These are phyloP conservation scores for Verticillium alfalfae DNA, from an alignment of 2,329 filamentous ascomycete species.

Conservation along the genomic window DNA sequence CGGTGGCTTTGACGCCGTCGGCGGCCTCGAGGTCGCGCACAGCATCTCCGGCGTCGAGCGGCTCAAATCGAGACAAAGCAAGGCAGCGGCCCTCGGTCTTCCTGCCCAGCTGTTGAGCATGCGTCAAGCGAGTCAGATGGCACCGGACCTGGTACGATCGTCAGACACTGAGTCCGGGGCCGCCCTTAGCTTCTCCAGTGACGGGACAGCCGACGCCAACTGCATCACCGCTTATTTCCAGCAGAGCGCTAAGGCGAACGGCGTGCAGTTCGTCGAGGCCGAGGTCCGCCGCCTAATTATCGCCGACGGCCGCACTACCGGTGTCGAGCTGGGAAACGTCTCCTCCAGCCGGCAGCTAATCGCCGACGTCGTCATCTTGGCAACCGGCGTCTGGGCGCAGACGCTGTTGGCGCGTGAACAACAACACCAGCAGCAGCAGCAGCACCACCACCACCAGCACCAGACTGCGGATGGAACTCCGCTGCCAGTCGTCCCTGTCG, in stretches of 20 bases:
- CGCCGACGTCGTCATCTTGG: slow-evolving; percentile 1
- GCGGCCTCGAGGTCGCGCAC: slow-evolving; percentile 2
- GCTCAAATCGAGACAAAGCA: neutral
- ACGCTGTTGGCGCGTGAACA: neutral
- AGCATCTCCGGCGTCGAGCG: neutral
- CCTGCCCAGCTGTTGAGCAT: slow-evolving; percentile 1
- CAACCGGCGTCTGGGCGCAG: slow-evolving; percentile 4
- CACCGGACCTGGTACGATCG: slow-evolving; percentile 1
- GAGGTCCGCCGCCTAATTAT: neutral
- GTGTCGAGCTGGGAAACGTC: neutral
- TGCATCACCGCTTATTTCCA: slow-evolving; percentile 3
- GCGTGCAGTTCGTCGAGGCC: neutral
- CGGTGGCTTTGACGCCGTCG: slow-evolving; percentile 2
- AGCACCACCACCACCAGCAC: too few species aligned
- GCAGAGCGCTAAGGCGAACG: neutral
- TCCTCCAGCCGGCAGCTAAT: neutral
- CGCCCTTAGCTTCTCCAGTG: slow-evolving; percentile 1
- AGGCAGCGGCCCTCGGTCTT: neutral
- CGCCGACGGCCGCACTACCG: neutral
- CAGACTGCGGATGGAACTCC: too few species aligned
- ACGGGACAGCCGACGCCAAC: slow-evolving; percentile 3
- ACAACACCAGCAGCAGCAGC: too few species aligned
- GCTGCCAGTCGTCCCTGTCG: neutral
- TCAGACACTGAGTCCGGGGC: neutral
- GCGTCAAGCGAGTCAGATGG: neutral